A percentile compares a stretch with the other conserved stretches of the same genome.
Evolutionary conservation across 208 protist species (phyloP).

Genomic region (Leishmania tarentolae): DNA sequence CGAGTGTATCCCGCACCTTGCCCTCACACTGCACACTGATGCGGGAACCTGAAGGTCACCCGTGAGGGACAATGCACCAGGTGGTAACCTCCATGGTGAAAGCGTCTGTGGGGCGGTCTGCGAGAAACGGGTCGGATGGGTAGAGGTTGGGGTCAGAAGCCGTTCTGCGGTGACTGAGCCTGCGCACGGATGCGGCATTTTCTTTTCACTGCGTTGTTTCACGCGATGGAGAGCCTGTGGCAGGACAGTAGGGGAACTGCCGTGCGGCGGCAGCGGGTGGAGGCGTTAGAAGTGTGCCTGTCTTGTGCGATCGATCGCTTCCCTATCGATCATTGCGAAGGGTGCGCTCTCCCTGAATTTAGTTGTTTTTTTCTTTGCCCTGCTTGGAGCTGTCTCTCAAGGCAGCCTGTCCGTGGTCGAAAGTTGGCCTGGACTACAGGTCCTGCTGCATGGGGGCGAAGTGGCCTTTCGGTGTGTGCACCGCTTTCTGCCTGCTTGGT

Average conservation of each 20-base stretch:
- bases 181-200: not conserved
- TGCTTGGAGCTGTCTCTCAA: not conserved
- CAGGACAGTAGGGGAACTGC: too few species aligned
- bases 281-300: not conserved
- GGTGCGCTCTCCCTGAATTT: too few species aligned
- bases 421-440: not conserved
- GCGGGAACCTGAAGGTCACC: not conserved
- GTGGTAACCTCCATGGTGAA: not conserved
- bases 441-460: not conserved
- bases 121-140: not conserved
- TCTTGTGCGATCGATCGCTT: not conserved
- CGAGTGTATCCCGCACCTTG: not conserved
- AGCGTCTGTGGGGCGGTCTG: not conserved
- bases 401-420: not conserved
- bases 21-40: not conserved
- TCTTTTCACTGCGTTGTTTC: not conserved
- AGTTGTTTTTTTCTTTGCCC: not conserved
- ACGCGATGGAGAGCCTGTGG: not conserved
- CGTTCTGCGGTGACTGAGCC: not conserved
- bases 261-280: too few species aligned
- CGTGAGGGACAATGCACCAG: not conserved
- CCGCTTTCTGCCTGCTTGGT: not conserved
- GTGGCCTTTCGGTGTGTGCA: not conserved
- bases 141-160: not conserved
- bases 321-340: too few species aligned